Conservation (phyloP, 805 yeast genomes). For the Candida maris region DNA sequence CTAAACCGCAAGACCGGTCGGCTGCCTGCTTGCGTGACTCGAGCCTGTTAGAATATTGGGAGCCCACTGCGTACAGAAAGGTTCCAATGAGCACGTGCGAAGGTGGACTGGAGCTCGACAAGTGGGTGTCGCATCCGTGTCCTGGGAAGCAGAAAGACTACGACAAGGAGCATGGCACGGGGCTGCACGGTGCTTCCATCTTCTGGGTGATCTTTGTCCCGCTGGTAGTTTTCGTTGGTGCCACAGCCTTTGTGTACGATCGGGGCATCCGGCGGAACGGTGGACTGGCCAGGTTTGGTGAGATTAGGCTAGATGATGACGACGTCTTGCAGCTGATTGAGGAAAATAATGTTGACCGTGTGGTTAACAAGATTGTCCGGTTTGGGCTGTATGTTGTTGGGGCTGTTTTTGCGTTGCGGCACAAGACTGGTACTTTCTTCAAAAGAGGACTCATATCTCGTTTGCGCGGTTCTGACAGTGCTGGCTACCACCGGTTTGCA, state of each 20-base stretch:
- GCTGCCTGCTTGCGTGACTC: conserved; percentile 54
- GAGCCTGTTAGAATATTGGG: conserved; percentile 64
- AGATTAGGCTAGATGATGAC: conserved; percentile 77
- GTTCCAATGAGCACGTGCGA: conserved; percentile 82
- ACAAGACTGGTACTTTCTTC: conserved; percentile 14
- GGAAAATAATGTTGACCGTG: conserved; percentile 55
- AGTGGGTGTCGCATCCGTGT: conserved; percentile 65
- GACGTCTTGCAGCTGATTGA: conserved; percentile 52
- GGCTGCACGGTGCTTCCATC: conserved; percentile 53
- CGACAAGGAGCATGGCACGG: conserved; percentile 40
- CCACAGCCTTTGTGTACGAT: conserved; percentile 69
- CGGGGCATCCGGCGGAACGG: conserved; percentile 78
- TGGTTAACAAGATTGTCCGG: conserved; percentile 55
- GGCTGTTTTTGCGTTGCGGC: conserved; percentile 13
- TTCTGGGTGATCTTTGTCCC: conserved; percentile 57
- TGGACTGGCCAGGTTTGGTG: conserved; percentile 75
- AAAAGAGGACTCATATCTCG: conserved; percentile 24
- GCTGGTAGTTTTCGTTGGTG: conserved; percentile 46
- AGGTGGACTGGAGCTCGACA: conserved; percentile 74
- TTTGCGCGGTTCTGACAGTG: conserved; percentile 20
- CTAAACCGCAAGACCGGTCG: conserved; percentile 59
- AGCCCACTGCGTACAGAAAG: conserved; percentile 89
- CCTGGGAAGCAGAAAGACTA: conserved; percentile 81
- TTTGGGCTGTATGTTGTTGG: conserved; percentile 45
- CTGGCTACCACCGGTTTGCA: conserved; percentile 19